These are phyloP conservation scores for Plasmodium malariae DNA, from an alignment of 169 alveolate species.

Conservation along the genomic window DNA sequence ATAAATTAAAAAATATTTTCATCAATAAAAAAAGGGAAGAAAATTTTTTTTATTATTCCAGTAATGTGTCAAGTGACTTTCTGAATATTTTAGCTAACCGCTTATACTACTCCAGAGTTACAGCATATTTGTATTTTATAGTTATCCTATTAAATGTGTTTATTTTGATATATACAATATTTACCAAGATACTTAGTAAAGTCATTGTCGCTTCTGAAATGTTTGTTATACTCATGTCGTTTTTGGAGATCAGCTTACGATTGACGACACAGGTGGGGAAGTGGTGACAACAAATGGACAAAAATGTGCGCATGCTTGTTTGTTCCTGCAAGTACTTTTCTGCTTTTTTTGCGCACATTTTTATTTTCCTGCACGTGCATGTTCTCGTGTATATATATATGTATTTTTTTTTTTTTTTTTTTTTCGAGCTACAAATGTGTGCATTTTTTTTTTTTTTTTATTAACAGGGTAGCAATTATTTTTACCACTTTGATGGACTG, in stretches of 20 bases:
- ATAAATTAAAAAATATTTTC: constrained; percentile 11
- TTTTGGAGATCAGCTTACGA: constrained; percentile 40
- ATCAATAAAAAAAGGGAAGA: constrained; percentile 17
- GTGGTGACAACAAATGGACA: background rate
- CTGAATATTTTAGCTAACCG: constrained; percentile 49
- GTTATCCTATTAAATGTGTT: constrained; percentile 40
- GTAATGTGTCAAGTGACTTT: constrained; percentile 16
- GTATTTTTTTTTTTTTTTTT: constrained; percentile 2
- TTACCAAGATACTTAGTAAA: constrained; percentile 20
- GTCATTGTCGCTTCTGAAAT: constrained; percentile 54
- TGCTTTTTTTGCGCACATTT: background rate
- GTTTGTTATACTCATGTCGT: constrained; percentile 46
- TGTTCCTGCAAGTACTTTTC: background rate
- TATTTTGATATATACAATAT: constrained; percentile 17
- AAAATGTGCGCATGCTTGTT: background rate
- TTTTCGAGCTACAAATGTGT: too few species aligned
- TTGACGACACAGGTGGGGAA: constrained; percentile 40
- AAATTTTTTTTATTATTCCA: constrained; percentile 2
- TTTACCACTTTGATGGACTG: constrained; percentile 61
- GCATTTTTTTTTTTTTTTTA: background rate
- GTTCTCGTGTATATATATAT: background rate
- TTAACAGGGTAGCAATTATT: constrained; percentile 48
- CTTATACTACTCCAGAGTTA: constrained; percentile 52
- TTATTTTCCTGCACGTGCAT: background rate
- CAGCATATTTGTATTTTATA: constrained; percentile 35